Percentiles rank a stretch among this genome's conserved stretches.
Conservation (phyloP, 2,329 filamentous ascomycete species). For the Akanthomyces lecanii region DNA sequence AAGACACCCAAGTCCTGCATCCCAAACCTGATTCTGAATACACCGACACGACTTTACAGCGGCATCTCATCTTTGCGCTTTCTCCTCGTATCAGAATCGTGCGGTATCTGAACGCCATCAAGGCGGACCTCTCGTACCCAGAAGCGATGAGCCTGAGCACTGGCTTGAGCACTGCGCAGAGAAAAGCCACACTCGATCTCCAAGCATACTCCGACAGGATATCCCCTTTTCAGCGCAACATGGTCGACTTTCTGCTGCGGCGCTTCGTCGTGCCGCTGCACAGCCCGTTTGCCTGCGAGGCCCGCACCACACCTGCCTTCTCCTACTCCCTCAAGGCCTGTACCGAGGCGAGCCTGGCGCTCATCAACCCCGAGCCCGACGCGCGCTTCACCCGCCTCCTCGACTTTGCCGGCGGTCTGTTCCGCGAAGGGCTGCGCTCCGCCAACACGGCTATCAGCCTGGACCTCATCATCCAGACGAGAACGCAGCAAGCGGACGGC, state of each 20-base stretch:
- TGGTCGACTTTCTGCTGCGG: constrained; percentile 48
- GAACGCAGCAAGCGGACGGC: constrained; percentile 28
- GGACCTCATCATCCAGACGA: constrained; percentile 33
- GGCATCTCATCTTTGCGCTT: not conserved
- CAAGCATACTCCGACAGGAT: constrained; percentile 12
- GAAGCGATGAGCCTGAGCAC: constrained; percentile 5
- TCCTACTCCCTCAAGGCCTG: constrained; percentile 46
- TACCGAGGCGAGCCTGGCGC: constrained; percentile 39
- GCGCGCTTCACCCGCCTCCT: constrained; percentile 35
- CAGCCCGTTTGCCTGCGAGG: constrained; percentile 41
- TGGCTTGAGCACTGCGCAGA: not conserved
- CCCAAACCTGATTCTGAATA: not conserved
- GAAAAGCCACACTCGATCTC: not conserved
- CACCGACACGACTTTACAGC: constrained; percentile 6
- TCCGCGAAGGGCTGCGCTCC: constrained; percentile 36
- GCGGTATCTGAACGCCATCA: constrained; percentile 2
- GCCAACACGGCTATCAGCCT: constrained; percentile 30
- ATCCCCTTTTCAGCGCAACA: constrained; percentile 41
- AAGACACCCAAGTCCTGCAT: constrained; percentile 3
- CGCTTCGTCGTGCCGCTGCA: constrained; percentile 55
- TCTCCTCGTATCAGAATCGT: constrained; percentile 4
- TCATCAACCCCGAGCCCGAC: constrained; percentile 34
- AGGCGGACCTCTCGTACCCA: constrained; percentile 6
- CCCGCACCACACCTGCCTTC: constrained; percentile 41
- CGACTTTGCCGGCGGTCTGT: constrained; percentile 36